A percentile compares a stretch with the other conserved stretches of the same genome.
These are phyloP conservation scores for Yamadazyma olivae DNA, from an alignment of 805 yeast species.

Conservation along the genomic window DNA sequence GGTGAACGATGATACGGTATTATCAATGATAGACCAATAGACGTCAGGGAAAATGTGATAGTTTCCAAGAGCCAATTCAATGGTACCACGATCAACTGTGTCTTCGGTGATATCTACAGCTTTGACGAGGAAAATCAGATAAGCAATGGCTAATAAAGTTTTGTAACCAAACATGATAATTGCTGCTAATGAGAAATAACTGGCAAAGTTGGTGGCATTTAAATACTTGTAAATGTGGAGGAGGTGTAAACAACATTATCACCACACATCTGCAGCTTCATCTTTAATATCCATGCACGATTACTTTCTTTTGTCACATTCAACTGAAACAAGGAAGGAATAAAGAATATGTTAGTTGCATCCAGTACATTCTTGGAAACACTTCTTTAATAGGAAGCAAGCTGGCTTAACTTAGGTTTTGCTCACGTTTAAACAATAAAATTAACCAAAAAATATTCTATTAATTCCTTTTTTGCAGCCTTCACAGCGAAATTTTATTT, in stretches of 20 bases:
- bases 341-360: too few relatives aligned
- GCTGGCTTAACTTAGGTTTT: too few relatives aligned
- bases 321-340: too few relatives aligned
- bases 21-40: slow-evolving; percentile 24
- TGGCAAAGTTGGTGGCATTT: not conserved
- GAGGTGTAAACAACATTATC: not conserved
- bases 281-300: not conserved
- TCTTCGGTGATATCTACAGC: slow-evolving; percentile 14
- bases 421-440: too few relatives aligned
- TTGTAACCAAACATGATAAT: slow-evolving; percentile 2
- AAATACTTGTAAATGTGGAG: not conserved
- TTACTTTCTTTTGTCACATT: not conserved
- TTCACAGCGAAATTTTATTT: too few relatives aligned
- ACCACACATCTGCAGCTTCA: not conserved
- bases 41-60: slow-evolving; percentile 19
- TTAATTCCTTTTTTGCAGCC: too few relatives aligned
- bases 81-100: slow-evolving; percentile 16
- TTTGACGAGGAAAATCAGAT: not conserved
- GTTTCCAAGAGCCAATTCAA: slow-evolving; percentile 17
- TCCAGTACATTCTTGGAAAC: too few relatives aligned
- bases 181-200: not conserved
- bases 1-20: slow-evolving; percentile 16
- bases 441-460: too few relatives aligned
- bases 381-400: too few relatives aligned
- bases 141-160: slow-evolving; percentile 1